Evolutionary conservation across 202 grass and related monocot species (phyloP).

Genomic region (Hordeum pubiflorum): DNA sequence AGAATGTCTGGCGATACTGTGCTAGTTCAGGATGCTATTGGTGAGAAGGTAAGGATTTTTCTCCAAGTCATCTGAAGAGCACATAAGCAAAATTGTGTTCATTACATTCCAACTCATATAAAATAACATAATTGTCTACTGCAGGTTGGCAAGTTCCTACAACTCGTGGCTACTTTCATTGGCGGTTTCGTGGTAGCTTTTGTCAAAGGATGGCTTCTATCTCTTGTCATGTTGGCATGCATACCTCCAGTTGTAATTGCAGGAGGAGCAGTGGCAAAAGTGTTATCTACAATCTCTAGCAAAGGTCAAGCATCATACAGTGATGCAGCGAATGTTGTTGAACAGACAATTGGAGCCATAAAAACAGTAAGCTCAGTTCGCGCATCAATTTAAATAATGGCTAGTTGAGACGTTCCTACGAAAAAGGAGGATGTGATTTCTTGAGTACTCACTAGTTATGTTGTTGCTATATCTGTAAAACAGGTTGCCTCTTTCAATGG

Average conservation of each 20-base stretch:
- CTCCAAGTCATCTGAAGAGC: background rate
- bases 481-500: constrained; percentile 84
- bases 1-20: constrained; percentile 73
- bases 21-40: constrained; percentile 75
- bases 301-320: constrained; percentile 51
- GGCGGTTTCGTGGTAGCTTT: constrained; percentile 71
- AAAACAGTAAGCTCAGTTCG: constrained; percentile 54
- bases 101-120: background rate
- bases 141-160: constrained; percentile 78
- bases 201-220: constrained; percentile 75
- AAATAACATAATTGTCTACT: background rate
- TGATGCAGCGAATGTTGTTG: constrained; percentile 62
- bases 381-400: background rate
- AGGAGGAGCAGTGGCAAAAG: constrained; percentile 39
- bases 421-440: background rate
- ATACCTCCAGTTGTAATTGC: constrained; percentile 55
- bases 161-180: constrained; percentile 54
- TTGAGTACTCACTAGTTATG: background rate
- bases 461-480: constrained; percentile 21
- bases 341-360: constrained; percentile 66
- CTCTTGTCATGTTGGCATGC: constrained; percentile 69
- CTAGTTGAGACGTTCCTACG: background rate
- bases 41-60: constrained; percentile 60
- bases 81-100: background rate
- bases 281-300: constrained; percentile 52